Evolutionary conservation across 768 basidiomycete species (phyloP).

Genomic region (Piloderma croceum): DNA sequence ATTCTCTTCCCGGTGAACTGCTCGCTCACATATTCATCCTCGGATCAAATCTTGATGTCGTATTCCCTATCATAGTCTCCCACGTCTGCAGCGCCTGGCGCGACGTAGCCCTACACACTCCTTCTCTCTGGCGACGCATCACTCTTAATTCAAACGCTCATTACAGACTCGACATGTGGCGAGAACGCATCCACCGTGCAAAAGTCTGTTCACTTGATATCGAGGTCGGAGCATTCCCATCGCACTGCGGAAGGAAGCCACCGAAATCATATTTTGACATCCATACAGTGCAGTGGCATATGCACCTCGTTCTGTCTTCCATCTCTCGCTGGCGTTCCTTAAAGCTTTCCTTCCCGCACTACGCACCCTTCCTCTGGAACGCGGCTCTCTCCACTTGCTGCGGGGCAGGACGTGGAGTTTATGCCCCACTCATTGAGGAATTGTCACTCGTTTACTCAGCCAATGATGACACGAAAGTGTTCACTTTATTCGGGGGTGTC

Average conservation of each 20-base stretch:
- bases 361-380: conserved; percentile 64
- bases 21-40: conserved; percentile 59
- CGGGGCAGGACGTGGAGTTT: conserved; percentile 18
- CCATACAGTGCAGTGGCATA: conserved; percentile 51
- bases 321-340: conserved; percentile 59
- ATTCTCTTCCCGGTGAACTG: conserved; percentile 56
- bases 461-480: conserved; percentile 69
- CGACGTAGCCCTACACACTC: conserved; percentile 52
- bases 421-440: conserved; percentile 45
- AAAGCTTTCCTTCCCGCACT: conserved; percentile 47
- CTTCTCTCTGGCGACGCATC: conserved; percentile 60
- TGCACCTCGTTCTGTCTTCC: conserved; percentile 48
- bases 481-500: conserved; percentile 54
- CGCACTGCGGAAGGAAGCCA: conserved; percentile 15
- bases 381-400: conserved; percentile 55
- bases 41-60: conserved; percentile 49
- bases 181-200: conserved; percentile 54
- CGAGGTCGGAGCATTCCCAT: conserved; percentile 34
- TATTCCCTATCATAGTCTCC: conserved; percentile 57
- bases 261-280: conserved; percentile 33
- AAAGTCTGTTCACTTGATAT: conserved; percentile 59
- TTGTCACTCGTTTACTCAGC: conserved; percentile 52
- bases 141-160: no score
- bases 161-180: conserved; percentile 54
- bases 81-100: conserved; percentile 69